Conservation (phyloP, 2,329 filamentous ascomycete species). For the Diaporthe sp. region DNA sequence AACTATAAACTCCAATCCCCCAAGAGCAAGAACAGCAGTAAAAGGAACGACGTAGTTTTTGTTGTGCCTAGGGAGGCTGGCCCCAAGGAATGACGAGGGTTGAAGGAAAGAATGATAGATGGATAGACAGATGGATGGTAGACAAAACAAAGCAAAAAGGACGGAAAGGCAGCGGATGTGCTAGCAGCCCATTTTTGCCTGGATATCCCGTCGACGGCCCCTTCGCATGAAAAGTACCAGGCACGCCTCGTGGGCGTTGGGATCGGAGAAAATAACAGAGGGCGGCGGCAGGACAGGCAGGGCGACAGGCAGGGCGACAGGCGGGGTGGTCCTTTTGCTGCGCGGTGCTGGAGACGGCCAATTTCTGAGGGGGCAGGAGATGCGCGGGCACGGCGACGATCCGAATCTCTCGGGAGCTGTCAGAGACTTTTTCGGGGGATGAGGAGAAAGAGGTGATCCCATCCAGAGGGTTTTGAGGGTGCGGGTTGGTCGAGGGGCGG, state of each 20-base stretch:
- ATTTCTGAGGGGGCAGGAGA: conserved; percentile 28
- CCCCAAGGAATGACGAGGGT: conserved; percentile 32
- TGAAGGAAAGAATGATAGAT: conserved; percentile 12
- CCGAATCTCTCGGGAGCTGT: conserved; percentile 37
- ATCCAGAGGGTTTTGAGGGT: conserved; percentile 3
- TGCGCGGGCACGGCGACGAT: conserved; percentile 36
- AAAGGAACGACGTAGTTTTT: conserved; percentile 3
- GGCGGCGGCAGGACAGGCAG: conserved; percentile 4
- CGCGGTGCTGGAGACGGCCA: conserved; percentile 5
- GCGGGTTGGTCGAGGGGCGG: conserved; percentile 15
- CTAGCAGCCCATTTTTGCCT: conserved; percentile 38
- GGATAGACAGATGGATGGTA: not conserved
- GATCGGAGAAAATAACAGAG: conserved; percentile 12
- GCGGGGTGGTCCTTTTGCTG: conserved; percentile 2
- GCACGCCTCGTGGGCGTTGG: conserved; percentile 15
- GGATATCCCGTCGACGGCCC: conserved; percentile 13
- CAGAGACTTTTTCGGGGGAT: conserved; percentile 30
- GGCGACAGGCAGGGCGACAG: conserved; percentile 10
- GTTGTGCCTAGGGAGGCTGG: not conserved
- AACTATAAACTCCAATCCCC: not conserved
- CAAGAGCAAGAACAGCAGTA: conserved; percentile 16
- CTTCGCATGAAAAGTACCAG: conserved; percentile 9
- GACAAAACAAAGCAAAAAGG: conserved; percentile 25
- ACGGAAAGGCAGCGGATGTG: conserved; percentile 21
- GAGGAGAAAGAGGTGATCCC: conserved; percentile 7